A percentile compares a stretch with the other conserved stretches of the same genome.
phyloP scores from a whole-genome alignment of 148 eudicot species.

The Dianthus caryophyllus region DNA sequence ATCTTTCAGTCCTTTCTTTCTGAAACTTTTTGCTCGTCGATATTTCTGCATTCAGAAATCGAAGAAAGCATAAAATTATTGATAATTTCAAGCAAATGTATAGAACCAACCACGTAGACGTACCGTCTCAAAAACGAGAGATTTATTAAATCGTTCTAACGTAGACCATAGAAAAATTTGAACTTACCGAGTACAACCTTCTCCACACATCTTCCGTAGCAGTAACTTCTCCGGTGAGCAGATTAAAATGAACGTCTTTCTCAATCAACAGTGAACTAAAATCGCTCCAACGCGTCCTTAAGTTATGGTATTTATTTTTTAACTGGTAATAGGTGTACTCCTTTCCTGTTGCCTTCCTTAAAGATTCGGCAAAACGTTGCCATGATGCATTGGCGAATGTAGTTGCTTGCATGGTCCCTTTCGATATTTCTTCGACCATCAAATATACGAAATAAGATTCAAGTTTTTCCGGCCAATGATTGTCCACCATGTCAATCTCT shows the following conservation, averaged over 20 bases:
- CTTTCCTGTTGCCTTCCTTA: conserved; percentile 25
- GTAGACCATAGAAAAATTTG: neutral
- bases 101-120: too few relatives aligned
- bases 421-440: conserved; percentile 31
- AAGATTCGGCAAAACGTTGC: conserved; percentile 23
- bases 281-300: conserved; percentile 34
- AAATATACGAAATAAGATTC: conserved; percentile 29
- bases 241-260: conserved; percentile 25
- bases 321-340: conserved; percentile 29
- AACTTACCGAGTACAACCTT: conserved; percentile 25
- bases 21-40: conserved; percentile 32
- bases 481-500: conserved; percentile 22
- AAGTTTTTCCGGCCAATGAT: conserved; percentile 27
- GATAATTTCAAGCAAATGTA: neutral
- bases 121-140: neutral
- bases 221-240: conserved; percentile 29
- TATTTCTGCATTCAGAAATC: conserved; percentile 22
- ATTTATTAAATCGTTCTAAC: neutral
- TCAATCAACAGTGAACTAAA: conserved; percentile 28
- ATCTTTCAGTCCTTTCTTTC: conserved; percentile 34
- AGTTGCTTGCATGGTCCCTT: conserved; percentile 31
- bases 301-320: conserved; percentile 33
- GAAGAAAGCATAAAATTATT: neutral
- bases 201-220: conserved; percentile 33
- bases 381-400: conserved; percentile 36